Base-by-base conservation (phyloP, 2,329 filamentous ascomycete genomes). In the Rutstroemia sp. region DNA sequence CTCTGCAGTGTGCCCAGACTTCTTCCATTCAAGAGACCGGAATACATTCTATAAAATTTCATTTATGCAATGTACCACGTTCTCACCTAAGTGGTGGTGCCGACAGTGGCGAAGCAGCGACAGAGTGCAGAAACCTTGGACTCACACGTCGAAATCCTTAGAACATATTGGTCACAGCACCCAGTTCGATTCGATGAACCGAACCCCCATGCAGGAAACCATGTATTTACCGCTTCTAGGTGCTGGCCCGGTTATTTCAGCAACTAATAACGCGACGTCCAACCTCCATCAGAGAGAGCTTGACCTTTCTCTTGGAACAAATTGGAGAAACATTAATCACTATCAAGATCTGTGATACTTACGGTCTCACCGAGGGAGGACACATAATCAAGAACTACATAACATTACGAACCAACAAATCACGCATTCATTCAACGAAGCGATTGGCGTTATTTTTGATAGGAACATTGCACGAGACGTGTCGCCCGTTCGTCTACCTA, bases 271-370 rank as follows among this genome's bases (percentile, higher is more conserved):
- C 61, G 72, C 73, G 27, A 67, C 62, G 10, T 64, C 72, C 46
- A 71, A 69, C 12, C 59, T 65, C 1, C 71, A 70, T 51, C 73
- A 76, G 53, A 69, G 65, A 48, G 57, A 60, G 0, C 58, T 75
- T 10, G 73, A 69, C 0, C 58, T 68, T 10, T 60, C 68, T n/a
- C 63, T 74, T 19, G 67, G 19, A 61, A 60, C 7, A 65, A 64
- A 38, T 48, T 61, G 14, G 60, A 65, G 25, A 64, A 63, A 5
- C 65, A 8, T 48, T 74, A 40, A 69, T 76, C 46, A 63, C 67
- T 10, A 65, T 76, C 58, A 73, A 73, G 30, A 72, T 71, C 4
- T 73, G 72, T 56, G 72, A 69, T 59, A 73, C 74, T 2, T 76
- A 75, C 54, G 74, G 76, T 57, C 74, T 76, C 25, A 61, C 76